Conservation (phyloP, 768 basidiomycete species). For the Chalciporus chontae region DNA sequence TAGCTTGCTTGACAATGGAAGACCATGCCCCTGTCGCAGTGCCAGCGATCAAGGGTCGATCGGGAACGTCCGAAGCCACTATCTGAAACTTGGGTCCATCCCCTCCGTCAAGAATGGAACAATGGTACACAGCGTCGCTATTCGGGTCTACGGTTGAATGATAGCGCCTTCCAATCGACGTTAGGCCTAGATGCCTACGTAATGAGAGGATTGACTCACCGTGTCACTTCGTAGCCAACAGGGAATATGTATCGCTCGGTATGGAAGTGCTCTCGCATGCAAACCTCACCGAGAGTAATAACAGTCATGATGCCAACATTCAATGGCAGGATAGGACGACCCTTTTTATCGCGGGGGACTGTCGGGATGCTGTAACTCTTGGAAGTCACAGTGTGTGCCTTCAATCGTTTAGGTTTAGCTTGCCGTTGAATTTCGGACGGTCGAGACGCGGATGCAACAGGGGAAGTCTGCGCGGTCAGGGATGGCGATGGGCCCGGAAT, state of each 20-base stretch:
- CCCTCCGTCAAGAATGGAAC: slow-evolving; percentile 81
- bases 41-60: slow-evolving; percentile 74
- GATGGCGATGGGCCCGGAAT: slow-evolving; percentile 21
- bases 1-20: slow-evolving; percentile 77
- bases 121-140: slow-evolving; percentile 70
- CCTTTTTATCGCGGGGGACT: slow-evolving; percentile 70
- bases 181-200: not conserved
- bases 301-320: slow-evolving; percentile 89
- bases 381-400: slow-evolving; percentile 77
- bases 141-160: slow-evolving; percentile 69
- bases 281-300: slow-evolving; percentile 67
- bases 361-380: slow-evolving; percentile 75
- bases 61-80: slow-evolving; percentile 66
- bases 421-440: slow-evolving; percentile 35
- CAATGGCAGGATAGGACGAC: slow-evolving; percentile 69
- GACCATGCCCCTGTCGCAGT: slow-evolving; percentile 89
- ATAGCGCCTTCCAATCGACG: slow-evolving; percentile 53
- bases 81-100: slow-evolving; percentile 87
- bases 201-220: slow-evolving; percentile 40
- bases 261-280: slow-evolving; percentile 81
- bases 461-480: slow-evolving; percentile 10
- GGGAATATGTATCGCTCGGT: slow-evolving; percentile 89
- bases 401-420: slow-evolving; percentile 72
- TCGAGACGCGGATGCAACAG: slow-evolving; percentile 20
- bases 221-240: slow-evolving; percentile 78